Evolutionary conservation across 1,284 basidiomycete species (phyloP), one percentile per base, ranked within the genome.

Genomic region (Lentinus polychrous): DNA sequence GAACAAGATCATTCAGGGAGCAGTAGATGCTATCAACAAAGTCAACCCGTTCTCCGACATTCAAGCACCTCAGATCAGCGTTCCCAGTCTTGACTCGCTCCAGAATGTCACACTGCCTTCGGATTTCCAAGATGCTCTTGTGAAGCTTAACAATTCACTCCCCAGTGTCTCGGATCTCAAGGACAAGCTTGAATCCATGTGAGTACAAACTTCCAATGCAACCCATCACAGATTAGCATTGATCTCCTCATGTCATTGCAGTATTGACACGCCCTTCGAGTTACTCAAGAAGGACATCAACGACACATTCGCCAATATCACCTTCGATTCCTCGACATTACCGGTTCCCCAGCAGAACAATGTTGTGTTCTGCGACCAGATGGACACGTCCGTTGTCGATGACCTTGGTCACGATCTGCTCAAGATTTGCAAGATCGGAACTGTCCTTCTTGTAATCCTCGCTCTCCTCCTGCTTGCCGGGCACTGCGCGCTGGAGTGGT

Each of bases 211-310:
- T 31, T 36, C 47, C n/a, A 37, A 6, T n/a, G 4, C 35, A 27
- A 5, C 12, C 14, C 5, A 14, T 2, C 12, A 24, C 12, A 32
- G 15, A 27, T 12, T 23, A 23, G 22, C 20, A 40, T 31, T 11
- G 22, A 47, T 44, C 46, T 54, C 65, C 43, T 64, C 42, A 51
- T 14, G 31, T 15, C 20, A 22, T 34, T 36, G 2, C 54, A 91
- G 88, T 48, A 78, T 95, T 57, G 83, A 90, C 57, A 81, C 76
- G 0, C 94, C 94, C 0, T 94, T 97, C 60, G 86, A 94, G 58
- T 70, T 79, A 2, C 67, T 96, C 45, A 94, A 91, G 65, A 71
- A 78, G 52, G 88, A 94, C 48, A 92, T 97, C 65, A 94, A 94
- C 61, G 74, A 82, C 47, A 94, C 91, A 0, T 86, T 94, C 54